Conservation (phyloP, 192 early-diverging fungal genomes). For the Geosiphon pyriformis region DNA sequence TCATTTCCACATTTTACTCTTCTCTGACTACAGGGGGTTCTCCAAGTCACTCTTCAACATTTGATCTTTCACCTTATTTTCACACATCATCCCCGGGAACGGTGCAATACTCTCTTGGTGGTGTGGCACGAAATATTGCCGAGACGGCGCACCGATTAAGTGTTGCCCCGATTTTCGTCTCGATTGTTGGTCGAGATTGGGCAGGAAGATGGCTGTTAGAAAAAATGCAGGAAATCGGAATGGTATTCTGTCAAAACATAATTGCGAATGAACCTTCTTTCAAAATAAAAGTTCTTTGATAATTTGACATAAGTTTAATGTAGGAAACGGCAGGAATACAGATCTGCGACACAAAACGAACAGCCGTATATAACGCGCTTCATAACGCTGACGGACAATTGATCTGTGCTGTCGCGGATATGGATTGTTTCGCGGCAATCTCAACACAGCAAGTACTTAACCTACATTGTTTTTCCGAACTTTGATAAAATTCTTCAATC, state of each 20-base stretch:
- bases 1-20: constrained; percentile 51
- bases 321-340: constrained; percentile 33
- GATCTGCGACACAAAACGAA: constrained; percentile 36
- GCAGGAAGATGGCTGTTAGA: constrained; percentile 50
- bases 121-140: constrained; percentile 90
- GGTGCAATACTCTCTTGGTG: constrained; percentile 65
- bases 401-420: constrained; percentile 85
- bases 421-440: too few relatives aligned
- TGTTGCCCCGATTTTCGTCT: constrained; percentile 57
- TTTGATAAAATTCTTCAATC: constrained; percentile 56
- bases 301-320: too few relatives aligned
- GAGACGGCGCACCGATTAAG: constrained; percentile 68
- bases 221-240: constrained; percentile 48
- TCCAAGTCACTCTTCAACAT: too few relatives aligned
- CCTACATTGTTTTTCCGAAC: too few relatives aligned
- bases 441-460: too few relatives aligned
- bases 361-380: constrained; percentile 80
- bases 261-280: too few relatives aligned
- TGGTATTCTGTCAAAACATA: constrained; percentile 41
- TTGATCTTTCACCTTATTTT: too few relatives aligned
- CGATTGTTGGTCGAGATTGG: constrained; percentile 68
- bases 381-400: constrained; percentile 66
- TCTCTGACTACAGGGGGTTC: not conserved
- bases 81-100: constrained; percentile 71
- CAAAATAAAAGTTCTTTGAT: too few relatives aligned